Evolutionary conservation across 2,329 filamentous ascomycete species (phyloP), one percentile per base, ranked within the genome.

Genomic region (Clarireedia paspali): DNA sequence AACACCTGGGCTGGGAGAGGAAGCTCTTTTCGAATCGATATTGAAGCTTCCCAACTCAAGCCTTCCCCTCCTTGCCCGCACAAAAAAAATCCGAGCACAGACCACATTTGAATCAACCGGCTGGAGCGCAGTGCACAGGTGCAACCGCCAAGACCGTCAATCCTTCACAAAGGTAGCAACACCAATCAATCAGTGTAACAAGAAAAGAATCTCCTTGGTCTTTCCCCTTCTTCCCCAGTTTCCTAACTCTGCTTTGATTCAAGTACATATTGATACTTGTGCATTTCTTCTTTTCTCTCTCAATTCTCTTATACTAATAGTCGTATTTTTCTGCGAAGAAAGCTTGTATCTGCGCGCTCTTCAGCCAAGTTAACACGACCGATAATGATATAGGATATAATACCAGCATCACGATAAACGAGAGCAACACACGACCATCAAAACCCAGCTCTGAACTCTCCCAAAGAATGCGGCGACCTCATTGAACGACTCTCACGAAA

Each of bases 401-500:
- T 44, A 46, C 17, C 36, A 44, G 38, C 38, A 38, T 49, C 52
- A 15, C 44, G 14, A 44, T 57, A 57, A 50, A 58, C 34, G 36
- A 42, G 23, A 50, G 39, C 34, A 50, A 12, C 26, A 50, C 20
- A 12, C 39, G 30, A 23, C 38, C 36, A 9, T 45, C 20, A 24
- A 45, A 45, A 24, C 6, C 23, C 30, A 15, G 23, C 46, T 9
- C 23, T 56, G 20, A 36, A 56, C 30, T n/a, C 42, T 53, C 24
- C 6, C 6, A 34, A 42, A 53, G 54, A 39, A 56, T 53, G 49
- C 40, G 54, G 51, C 49, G 49, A 34, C 12, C 27, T 23, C 47
- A 46, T 44, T 54, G 57, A 44, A 58, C 23, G 24, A 49, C 17
- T 15, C 42, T 17, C 49, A 52, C n/a, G 24, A 47, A 53, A 45